Base-by-base conservation (phyloP, 1,284 basidiomycete genomes). In the Microbotryum violaceum region DNA sequence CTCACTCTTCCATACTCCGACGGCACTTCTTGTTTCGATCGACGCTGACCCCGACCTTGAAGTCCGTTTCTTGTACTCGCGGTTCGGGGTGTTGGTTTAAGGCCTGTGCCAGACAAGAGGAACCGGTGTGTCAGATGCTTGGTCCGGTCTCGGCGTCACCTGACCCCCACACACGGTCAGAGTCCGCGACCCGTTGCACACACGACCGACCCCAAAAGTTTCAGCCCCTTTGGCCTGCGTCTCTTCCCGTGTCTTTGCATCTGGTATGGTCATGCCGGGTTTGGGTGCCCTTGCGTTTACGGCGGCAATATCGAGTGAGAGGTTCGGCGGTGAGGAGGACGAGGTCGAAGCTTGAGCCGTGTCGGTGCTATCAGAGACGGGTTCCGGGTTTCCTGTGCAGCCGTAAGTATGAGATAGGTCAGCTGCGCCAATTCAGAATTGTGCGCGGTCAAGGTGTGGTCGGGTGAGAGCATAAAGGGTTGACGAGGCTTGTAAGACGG, bases 1-100 rank as follows among this genome's bases (percentile, higher is more conserved):
- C 61, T 33, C 54, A 69, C 68, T 98, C 96, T 76, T 98, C 96
- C 96, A 98, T 98, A 44, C 87, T 90, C 65, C 94, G 81, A 63
- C 96, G 81, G 68, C 89, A 85, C 57, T 92, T 89, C 75, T 87
- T 90, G 70, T 83, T 83, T 52, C 77, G 73, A 77, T 97, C 91
- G 70, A 96, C 91, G 50, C 86, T 85, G 23, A 98, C 84, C 23
- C 94, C 96, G 52, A 97, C 67, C 29, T 54, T 47, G 61, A 64
- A 69, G 20, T 54, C 55, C 0, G 21, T 50, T 45, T 54, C 52
- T 33, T 29, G 8, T 2, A 21, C 21, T 31, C 45, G 48, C 2
- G 50, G 20, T 5, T 29, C 29, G 27, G 53, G 50, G 3, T 53
- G 46, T 21, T 54, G 57, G 21, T 44, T 45, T n/a, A 57, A 21